Evolutionary conservation across 2,329 filamentous ascomycete species (phyloP), one percentile per base, ranked within the genome.

Genomic region (Botrytis fragariae): DNA sequence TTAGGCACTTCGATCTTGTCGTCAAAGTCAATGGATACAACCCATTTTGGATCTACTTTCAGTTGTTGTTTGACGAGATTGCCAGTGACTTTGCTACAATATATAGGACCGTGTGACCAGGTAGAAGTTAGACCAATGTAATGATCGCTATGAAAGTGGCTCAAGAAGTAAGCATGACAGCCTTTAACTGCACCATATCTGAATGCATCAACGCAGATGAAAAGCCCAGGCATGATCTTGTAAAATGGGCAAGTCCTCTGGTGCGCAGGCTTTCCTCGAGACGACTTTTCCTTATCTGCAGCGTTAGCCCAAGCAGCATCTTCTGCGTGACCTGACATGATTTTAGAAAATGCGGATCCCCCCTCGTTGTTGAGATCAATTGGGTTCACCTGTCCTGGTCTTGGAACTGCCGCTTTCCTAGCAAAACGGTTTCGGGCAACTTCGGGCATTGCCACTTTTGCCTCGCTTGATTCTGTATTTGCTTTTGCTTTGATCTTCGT

Each of bases 91-190:
- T 90, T 92, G 80, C 95, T 98, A 84, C 96, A 98, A 80, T 97
- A 99, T 67, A 99, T 98, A 0, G 95, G 95, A 0, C 96, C 96
- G 81, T 99, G 95, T 57, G 86, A 89, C 96, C 96, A 99, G 45
- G 87, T 93, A 12, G 92, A 90, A 18, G 93, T 96, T 18, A 99
- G 84, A 3, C 96, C 96, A 48, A 98, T 90, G 79, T 99, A 99
- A 81, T 99, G 96, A 81, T 99, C 96, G 79, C 94, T 98, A 82
- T 99, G 96, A 77, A 98, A 99, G 81, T 99, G 96, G 78, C 95
- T 98, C 18, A 99, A 87, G 77, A 99, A 99, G 81, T 99, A 99
- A 1, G 95, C 96, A 71, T 93, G 92, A 81, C 95, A 97, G 0
- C 94, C 95, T 80, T 97, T 88, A 0, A 99, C 93, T 6, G 95